Percentiles rank a stretch among this genome's conserved stretches.
These are phyloP conservation scores for Petunia secreta DNA, from an alignment of 257 asterid species.

Conservation along the genomic window DNA sequence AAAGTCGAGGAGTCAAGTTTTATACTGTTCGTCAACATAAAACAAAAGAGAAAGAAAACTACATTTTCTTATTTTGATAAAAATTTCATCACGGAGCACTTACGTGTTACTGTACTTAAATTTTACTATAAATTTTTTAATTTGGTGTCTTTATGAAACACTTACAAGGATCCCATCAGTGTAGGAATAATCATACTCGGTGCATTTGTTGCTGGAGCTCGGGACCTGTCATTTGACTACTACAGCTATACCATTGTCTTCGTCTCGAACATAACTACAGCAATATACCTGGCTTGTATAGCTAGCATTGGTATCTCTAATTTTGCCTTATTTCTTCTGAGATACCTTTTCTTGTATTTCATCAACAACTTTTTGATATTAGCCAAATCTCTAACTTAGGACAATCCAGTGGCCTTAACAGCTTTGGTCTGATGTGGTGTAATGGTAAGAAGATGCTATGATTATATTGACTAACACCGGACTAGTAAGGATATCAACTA, in stretches of 20 bases:
- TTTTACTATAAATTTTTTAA: not conserved
- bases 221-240: slow-evolving; percentile 33
- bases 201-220: slow-evolving; percentile 38
- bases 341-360: not conserved
- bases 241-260: slow-evolving; percentile 32
- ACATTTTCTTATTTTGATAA: not conserved
- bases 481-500: not conserved
- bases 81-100: not conserved
- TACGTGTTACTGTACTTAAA: not conserved
- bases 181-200: slow-evolving; percentile 36
- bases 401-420: slow-evolving; percentile 29
- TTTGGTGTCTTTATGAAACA: not conserved
- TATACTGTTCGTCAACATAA: too few relatives aligned
- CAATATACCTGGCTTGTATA: slow-evolving; percentile 37
- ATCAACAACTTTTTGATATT: not conserved
- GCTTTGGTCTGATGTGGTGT: slow-evolving; percentile 36
- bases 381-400: not conserved
- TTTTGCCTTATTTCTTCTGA: not conserved
- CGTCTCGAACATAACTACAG: slow-evolving; percentile 32
- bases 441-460: slow-evolving; percentile 22
- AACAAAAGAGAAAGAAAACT: too few relatives aligned
- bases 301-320: slow-evolving; percentile 28
- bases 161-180: slow-evolving; percentile 23
- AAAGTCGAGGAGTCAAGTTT: too few relatives aligned
- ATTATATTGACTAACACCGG: not conserved